Base-by-base conservation (phyloP, 2,329 filamentous ascomycete genomes). In the Plectosphaerella cucumerina region DNA sequence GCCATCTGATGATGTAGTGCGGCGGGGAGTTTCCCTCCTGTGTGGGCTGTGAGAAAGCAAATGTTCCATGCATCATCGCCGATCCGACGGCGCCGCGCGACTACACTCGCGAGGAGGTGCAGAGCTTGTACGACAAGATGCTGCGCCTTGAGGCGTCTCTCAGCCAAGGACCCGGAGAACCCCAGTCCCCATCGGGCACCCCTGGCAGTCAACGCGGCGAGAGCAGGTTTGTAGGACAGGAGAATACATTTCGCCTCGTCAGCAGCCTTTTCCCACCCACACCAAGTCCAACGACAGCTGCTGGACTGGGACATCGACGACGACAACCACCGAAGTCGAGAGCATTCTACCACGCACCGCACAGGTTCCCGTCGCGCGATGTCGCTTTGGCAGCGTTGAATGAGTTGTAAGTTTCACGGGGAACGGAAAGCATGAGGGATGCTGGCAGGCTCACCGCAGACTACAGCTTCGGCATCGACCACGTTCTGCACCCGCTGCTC, bases 1-100 rank as follows among this genome's bases (percentile, higher is more conserved):
- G 26, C 26, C 26, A 15, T 6, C 5, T 14, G 4, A 18, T 4
- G 33, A 21, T 15, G 21, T 31, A 50, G 50, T 51, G 50, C 15
- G 50, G 37, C 23, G 50, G 44, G 14, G 45, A 47, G 45, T 48
- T 48, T 11, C 50, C 50, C 11, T 48, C 50, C 2, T 51, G 50
- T 17, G 15, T 45, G 11, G 44, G 34, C 3, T 48, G 50, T 26
- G 20, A 18, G 12, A 51, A 37, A 44, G 45, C 37, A n/a, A 21
- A 44, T 12, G 35, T 44, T 1, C 45, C 33, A 8, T 48, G 50
- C 20, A 44, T 51, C 26, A 45, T 51, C 11, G 34, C 45, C 15
- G 50, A 51, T 20, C 37, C 34, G 15, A 23, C 21, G 11, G 34
- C 50, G 26, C 6, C 44, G 17, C 50, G 44, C 10, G 50, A 37